Conservation (phyloP, 2,329 filamentous ascomycete species). For the Fulvia fulva region DNA sequence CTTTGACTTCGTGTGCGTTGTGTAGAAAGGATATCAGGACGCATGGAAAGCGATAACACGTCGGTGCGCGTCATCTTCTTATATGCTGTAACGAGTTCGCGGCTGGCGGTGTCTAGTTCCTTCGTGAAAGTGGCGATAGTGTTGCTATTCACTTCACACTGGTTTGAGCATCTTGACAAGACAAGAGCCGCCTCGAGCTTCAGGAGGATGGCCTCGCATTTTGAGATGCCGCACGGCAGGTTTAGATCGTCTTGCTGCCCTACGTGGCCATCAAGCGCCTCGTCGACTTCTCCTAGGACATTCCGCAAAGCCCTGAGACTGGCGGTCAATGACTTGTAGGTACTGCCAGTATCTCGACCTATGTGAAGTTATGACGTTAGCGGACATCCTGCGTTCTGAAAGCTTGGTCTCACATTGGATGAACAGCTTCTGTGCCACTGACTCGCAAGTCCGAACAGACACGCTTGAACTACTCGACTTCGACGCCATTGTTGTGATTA, state of each 20-base stretch:
- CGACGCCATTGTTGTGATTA: background rate
- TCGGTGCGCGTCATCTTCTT: background rate
- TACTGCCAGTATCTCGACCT: slow-evolving; percentile 11
- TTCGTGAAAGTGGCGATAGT: background rate
- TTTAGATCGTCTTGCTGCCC: background rate
- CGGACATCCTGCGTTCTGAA: background rate
- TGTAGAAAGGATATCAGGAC: background rate
- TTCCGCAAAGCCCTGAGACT: slow-evolving; percentile 18
- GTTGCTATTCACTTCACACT: background rate
- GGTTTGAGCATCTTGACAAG: background rate
- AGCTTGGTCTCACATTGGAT: slow-evolving; percentile 10
- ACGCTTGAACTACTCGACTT: background rate
- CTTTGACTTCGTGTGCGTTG: background rate
- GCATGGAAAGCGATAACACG: background rate
- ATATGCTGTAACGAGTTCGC: background rate
- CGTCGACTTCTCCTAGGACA: slow-evolving; percentile 19
- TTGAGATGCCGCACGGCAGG: slow-evolving; percentile 2
- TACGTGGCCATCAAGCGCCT: slow-evolving; percentile 9
- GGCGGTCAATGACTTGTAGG: slow-evolving; percentile 9
- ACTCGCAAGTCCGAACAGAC: slow-evolving; percentile 3
- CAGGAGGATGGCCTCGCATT: slow-evolving; percentile 12
- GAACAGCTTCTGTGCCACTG: slow-evolving; percentile 15
- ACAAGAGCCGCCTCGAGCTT: slow-evolving; percentile 12
- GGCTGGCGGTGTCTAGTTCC: background rate
- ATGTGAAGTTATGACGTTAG: background rate